These are phyloP conservation scores for Microcos paniculata DNA, from an alignment of 345 rosid genomes.

Conservation along the genomic window DNA sequence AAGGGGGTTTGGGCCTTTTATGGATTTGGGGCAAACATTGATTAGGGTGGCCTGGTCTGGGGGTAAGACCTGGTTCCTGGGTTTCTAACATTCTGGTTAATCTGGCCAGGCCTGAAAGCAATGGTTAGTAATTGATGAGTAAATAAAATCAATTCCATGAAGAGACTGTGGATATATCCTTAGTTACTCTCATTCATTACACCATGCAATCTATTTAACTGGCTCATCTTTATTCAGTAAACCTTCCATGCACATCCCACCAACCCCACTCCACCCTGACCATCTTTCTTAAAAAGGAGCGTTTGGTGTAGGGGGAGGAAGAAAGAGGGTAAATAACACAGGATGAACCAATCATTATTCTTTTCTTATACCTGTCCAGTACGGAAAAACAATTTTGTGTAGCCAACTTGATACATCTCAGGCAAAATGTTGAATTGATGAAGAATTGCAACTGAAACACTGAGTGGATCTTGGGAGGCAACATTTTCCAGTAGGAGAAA, in stretches of 20 bases:
- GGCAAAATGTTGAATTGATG: slow-evolving; percentile 95
- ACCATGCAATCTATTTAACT: too few species aligned
- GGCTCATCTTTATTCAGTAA: too few species aligned
- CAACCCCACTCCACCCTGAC: not conserved
- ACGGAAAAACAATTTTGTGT: slow-evolving; percentile 93
- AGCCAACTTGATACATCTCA: slow-evolving; percentile 99
- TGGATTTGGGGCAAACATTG: not conserved
- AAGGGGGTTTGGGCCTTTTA: not conserved
- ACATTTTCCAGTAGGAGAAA: slow-evolving; percentile 82
- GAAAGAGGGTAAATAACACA: not conserved
- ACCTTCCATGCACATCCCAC: too few species aligned
- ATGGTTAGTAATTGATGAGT: too few species aligned
- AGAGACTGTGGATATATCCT: too few species aligned
- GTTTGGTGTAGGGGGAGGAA: too few species aligned
- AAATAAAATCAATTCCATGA: too few species aligned
- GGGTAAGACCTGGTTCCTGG: too few species aligned
- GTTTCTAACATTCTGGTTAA: too few species aligned
- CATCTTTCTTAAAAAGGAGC: not conserved
- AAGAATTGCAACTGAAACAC: slow-evolving; percentile 97
- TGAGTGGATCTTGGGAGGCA: slow-evolving; percentile 85
- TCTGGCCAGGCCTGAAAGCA: too few species aligned
- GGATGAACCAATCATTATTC: not conserved
- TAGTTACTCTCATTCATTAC: too few species aligned
- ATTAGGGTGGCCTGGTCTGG: too few species aligned
- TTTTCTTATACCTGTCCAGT: slow-evolving; percentile 77